Evolutionary conservation across 768 basidiomycete species (phyloP).

Genomic region (Lentinula aciculospora): DNA sequence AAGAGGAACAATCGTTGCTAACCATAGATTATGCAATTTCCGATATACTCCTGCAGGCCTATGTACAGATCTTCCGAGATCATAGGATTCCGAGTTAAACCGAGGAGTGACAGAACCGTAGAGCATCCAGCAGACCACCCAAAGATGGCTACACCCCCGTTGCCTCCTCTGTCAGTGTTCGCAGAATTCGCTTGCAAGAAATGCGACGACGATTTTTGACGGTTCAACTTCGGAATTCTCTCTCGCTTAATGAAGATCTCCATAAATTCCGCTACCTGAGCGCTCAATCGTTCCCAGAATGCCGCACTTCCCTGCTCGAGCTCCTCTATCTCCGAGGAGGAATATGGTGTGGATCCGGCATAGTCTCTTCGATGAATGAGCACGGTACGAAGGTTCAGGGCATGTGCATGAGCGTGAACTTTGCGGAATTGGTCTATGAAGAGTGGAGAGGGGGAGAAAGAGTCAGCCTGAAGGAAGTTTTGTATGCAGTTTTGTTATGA

Average conservation of each 20-base stretch:
- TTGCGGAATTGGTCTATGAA: slow-evolving; percentile 13
- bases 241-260: slow-evolving; percentile 12
- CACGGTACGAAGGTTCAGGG: slow-evolving; percentile 15
- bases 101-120: slow-evolving; percentile 3
- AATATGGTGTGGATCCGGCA: slow-evolving; percentile 16
- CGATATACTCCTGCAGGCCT: slow-evolving; percentile 9
- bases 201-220: not conserved
- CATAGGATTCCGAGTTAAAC: slow-evolving; percentile 4
- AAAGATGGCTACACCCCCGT: slow-evolving; percentile 15
- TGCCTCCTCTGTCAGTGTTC: slow-evolving; percentile 2
- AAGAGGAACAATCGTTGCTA: not conserved
- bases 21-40: slow-evolving; percentile 14
- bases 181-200: not conserved
- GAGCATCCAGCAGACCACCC: slow-evolving; percentile 17
- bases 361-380: slow-evolving; percentile 19
- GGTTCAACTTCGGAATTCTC: slow-evolving; percentile 11
- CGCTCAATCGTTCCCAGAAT: slow-evolving; percentile 12
- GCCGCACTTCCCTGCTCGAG: slow-evolving; percentile 9
- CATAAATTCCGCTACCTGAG: slow-evolving; percentile 16
- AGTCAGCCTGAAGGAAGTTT: not conserved
- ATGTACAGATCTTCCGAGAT: not conserved
- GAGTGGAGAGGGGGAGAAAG: not conserved
- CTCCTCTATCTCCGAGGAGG: slow-evolving; percentile 14
- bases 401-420: slow-evolving; percentile 8
- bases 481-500: not conserved